Base-by-base conservation (phyloP, 2,329 filamentous ascomycete species). In the Periconia sp. region DNA sequence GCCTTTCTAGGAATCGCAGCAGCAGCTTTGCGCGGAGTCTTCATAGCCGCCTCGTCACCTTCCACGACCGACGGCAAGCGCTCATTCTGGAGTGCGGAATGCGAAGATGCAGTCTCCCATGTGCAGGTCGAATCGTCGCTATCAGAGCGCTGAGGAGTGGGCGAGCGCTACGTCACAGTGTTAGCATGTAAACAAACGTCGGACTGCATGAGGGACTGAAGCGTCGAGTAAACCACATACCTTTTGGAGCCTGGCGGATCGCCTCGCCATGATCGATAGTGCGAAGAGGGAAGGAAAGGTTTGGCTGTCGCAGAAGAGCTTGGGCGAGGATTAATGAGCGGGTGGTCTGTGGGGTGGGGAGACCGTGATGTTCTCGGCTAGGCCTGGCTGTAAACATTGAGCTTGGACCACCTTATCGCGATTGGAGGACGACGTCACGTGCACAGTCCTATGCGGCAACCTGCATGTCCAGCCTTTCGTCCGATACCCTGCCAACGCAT, bases 181-280 rank as follows among this genome's bases (percentile, higher is more conserved):
- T 64, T 44, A 61, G 59, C 54, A 52, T 48, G 59, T 63, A 62
- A 64, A 66, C 58, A 65, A 61, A 54, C 46, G 12, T 30, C 12
- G 11, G 44, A 38, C 16, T 36, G 37, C 22, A 43, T 25, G 32
- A 25, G 25, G 13, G 15, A n/a, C n/a, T n/a, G n/a, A n/a, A n/a
- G n/a, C n/a, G n/a, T n/a, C n/a, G n/a, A 12, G 16, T 31, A 36
- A 13, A 38, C 11, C 29, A 26, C 54, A 48, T 63, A 68, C 66
- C 65, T 69, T 69, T 24, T 63, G 61, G 26, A 70, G 55, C 31
- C 66, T 56, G 36, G 66, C 66, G 41, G 66, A 70, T 32, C 66
- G 63, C 39, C 66, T 55, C 51, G 65, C 65, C 66, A 69, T 70
- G 36, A 41, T 60, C 52, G 31, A 43, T 35, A 24, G 19, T 48